These are phyloP conservation scores for Pholiota molesta DNA, from an alignment of 768 basidiomycete species.

Conservation along the genomic window DNA sequence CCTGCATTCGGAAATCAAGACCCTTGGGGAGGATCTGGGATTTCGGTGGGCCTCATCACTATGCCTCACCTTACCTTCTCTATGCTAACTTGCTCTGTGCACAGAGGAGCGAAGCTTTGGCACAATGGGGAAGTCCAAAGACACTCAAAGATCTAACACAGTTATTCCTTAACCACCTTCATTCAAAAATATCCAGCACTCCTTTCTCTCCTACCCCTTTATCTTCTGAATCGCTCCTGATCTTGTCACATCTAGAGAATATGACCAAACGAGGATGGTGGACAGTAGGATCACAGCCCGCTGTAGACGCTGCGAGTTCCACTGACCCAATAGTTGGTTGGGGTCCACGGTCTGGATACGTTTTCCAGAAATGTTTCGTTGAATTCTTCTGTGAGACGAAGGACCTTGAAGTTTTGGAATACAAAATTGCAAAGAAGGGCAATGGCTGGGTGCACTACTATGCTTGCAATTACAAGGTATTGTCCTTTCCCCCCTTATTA, in stretches of 20 bases:
- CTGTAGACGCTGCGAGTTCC: constrained; percentile 79
- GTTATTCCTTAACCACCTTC: constrained; percentile 82
- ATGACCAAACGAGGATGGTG: constrained; percentile 86
- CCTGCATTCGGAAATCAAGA: constrained; percentile 89
- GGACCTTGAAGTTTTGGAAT: constrained; percentile 63
- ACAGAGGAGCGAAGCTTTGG: constrained; percentile 63
- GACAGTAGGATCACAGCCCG: constrained; percentile 97
- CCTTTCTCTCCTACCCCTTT: constrained; percentile 89
- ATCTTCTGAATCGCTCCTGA: constrained; percentile 78
- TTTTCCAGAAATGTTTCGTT: constrained; percentile 97
- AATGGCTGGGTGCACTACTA: constrained; percentile 81
- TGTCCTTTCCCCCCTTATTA: constrained; percentile 13
- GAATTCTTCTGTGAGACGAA: constrained; percentile 85
- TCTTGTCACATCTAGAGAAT: constrained; percentile 74
- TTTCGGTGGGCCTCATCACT: constrained; percentile 46
- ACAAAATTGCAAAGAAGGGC: constrained; percentile 54
- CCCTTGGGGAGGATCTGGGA: constrained; percentile 72
- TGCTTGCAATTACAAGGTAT: constrained; percentile 77
- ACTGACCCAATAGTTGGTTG: constrained; percentile 85
- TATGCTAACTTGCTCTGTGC: constrained; percentile 1
- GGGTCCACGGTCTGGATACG: constrained; percentile 91
- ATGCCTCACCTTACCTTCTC: background rate
- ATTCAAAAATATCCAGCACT: constrained; percentile 70
- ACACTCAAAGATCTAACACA: constrained; percentile 67
- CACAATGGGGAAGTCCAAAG: constrained; percentile 79